phyloP scores from a whole-genome alignment of 345 rosid species.

The Lagerstroemia speciosa region DNA sequence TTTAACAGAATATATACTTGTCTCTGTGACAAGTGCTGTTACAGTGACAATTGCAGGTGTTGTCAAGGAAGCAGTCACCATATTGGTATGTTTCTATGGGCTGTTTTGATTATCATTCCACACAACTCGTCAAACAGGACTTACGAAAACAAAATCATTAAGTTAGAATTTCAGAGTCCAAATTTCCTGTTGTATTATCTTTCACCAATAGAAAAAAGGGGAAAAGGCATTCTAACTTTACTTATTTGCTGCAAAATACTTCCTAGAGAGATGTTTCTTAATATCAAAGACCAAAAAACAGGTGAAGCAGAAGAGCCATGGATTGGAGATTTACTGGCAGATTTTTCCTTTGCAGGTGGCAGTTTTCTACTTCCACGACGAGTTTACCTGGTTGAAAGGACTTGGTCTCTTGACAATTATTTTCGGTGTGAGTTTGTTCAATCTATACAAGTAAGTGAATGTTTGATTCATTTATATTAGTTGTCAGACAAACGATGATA shows the following conservation, averaged over 20 bases:
- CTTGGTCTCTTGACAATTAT: conserved; percentile 73
- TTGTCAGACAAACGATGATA: not conserved
- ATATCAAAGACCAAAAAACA: not conserved
- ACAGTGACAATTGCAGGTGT: conserved; percentile 97
- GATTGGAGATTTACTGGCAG: conserved; percentile 1
- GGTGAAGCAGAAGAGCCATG: not conserved
- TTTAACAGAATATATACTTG: conserved; percentile 80
- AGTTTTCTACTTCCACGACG: conserved; percentile 90
- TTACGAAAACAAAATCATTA: not conserved
- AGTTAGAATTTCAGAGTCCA: not conserved
- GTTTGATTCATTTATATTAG: not conserved
- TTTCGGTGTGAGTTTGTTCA: conserved; percentile 86
- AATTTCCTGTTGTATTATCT: too few relatives aligned
- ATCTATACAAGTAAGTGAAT: conserved; percentile 93
- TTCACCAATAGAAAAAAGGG: not conserved
- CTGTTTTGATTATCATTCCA: not conserved
- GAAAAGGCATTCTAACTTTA: not conserved
- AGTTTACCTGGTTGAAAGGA: conserved; percentile 93
- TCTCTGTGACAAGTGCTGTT: conserved; percentile 98
- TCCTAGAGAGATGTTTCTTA: not conserved
- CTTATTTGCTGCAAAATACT: not conserved
- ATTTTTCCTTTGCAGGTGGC: conserved; percentile 58
- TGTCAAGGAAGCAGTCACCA: conserved; percentile 97
- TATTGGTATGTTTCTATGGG: conserved; percentile 43
- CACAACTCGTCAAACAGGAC: too few relatives aligned